These are phyloP conservation scores for Scedosporium dehoogii DNA, from an alignment of 2,329 filamentous ascomycete genomes.

Conservation along the genomic window DNA sequence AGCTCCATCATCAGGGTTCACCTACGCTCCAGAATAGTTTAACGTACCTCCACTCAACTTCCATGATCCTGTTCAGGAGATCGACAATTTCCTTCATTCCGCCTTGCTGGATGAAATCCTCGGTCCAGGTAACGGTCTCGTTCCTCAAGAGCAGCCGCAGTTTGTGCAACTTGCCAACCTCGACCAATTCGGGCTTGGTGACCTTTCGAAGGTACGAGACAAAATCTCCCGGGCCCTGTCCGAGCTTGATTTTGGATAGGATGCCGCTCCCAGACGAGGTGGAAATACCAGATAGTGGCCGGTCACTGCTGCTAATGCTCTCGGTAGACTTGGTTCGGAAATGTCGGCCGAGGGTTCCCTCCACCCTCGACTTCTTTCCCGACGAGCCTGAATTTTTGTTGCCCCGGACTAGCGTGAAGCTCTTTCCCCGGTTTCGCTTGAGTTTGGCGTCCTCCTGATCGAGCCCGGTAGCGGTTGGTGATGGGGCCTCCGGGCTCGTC, in stretches of 20 bases:
- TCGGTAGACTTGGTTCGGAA: slow-evolving; percentile 66
- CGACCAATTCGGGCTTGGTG: slow-evolving; percentile 70
- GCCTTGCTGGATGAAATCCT: slow-evolving; percentile 78
- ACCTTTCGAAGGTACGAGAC: slow-evolving; percentile 76
- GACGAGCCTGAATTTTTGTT: slow-evolving; percentile 56
- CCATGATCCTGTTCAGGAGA: slow-evolving; percentile 83
- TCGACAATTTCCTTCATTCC: slow-evolving; percentile 89
- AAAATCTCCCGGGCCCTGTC: slow-evolving; percentile 71
- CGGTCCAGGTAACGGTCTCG: slow-evolving; percentile 92
- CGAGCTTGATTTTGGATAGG: slow-evolving; percentile 60
- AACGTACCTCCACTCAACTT: slow-evolving; percentile 80
- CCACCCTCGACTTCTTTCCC: slow-evolving; percentile 64
- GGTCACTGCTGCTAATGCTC: slow-evolving; percentile 52
- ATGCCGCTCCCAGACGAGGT: slow-evolving; percentile 47
- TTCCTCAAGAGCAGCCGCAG: slow-evolving; percentile 81
- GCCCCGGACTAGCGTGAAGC: slow-evolving; percentile 64
- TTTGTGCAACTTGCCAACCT: slow-evolving; percentile 94
- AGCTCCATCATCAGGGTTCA: slow-evolving; percentile 9
- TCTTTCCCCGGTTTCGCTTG: slow-evolving; percentile 58
- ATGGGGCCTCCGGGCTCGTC: slow-evolving; percentile 14
- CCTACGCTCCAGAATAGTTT: neutral
- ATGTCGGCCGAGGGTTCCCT: slow-evolving; percentile 51
- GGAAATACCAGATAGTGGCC: slow-evolving; percentile 21
- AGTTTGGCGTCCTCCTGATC: slow-evolving; percentile 37
- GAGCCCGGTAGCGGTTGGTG: slow-evolving; percentile 22